phyloP scores from a whole-genome alignment of 2,329 filamentous ascomycete species.

The Aspergillus puulaauensis region DNA sequence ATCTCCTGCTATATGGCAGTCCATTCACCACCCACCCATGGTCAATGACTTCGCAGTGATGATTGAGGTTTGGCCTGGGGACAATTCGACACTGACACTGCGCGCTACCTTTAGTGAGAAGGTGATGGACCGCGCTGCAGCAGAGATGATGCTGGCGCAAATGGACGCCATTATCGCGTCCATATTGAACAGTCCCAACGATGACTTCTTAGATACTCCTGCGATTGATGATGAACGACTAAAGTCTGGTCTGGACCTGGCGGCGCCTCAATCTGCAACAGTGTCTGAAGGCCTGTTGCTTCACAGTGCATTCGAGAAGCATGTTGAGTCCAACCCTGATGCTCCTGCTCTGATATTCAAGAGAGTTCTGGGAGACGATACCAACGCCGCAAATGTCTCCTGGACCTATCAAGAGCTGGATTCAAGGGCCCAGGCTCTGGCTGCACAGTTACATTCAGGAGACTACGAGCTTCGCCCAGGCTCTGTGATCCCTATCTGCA shows the following conservation, averaged over 20 bases:
- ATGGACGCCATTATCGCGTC: conserved; percentile 26
- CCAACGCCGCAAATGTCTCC: conserved; percentile 18
- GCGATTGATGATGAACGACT: neutral
- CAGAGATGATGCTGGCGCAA: conserved; percentile 26
- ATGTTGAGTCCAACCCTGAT: conserved; percentile 24
- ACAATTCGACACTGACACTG: conserved; percentile 23
- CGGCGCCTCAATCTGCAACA: conserved; percentile 8
- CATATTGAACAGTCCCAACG: conserved; percentile 24
- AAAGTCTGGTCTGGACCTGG: conserved; percentile 23
- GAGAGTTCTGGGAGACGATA: conserved; percentile 22
- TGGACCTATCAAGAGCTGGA: conserved; percentile 40
- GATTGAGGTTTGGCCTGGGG: conserved; percentile 30
- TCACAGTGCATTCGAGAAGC: conserved; percentile 26
- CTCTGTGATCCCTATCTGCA: conserved; percentile 39
- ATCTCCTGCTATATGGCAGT: conserved; percentile 18
- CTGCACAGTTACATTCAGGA: conserved; percentile 24
- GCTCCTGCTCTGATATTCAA: conserved; percentile 31
- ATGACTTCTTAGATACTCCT: conserved; percentile 19
- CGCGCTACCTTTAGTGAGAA: conserved; percentile 27
- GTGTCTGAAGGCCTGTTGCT: conserved; percentile 18
- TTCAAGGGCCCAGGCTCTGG: conserved; percentile 31
- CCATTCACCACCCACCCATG: conserved; percentile 26
- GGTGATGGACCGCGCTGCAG: conserved; percentile 21
- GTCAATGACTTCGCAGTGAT: conserved; percentile 33
- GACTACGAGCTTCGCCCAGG: too few relatives aligned